These are phyloP conservation scores for Trichophyton benhamiae DNA, from an alignment of 2,329 filamentous ascomycete species.

Conservation along the genomic window DNA sequence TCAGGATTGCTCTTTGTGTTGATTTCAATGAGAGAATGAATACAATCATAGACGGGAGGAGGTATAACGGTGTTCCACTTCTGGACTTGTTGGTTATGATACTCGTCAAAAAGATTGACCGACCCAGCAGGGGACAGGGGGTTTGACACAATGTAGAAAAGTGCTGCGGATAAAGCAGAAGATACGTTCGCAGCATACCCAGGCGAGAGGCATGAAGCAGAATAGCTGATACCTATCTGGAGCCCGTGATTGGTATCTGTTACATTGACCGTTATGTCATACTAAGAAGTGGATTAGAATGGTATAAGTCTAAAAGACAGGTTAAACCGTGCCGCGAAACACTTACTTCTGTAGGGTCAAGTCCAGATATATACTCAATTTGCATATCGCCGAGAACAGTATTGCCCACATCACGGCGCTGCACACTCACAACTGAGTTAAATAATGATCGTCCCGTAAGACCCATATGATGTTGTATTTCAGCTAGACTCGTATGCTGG, in stretches of 20 bases:
- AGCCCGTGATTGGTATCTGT: background rate
- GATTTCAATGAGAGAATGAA: background rate
- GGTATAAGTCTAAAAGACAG: background rate
- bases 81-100: constrained; percentile 12
- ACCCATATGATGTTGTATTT: constrained; percentile 35
- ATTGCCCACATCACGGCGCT: background rate
- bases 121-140: too few relatives aligned
- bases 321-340: background rate
- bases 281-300: background rate
- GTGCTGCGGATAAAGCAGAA: background rate
- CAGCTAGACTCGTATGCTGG: constrained; percentile 19
- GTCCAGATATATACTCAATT: background rate
- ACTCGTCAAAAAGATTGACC: background rate
- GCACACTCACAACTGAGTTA: constrained; percentile 24
- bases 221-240: background rate
- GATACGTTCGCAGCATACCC: background rate
- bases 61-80: constrained; percentile 16
- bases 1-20: constrained; percentile 2
- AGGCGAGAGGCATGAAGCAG: background rate
- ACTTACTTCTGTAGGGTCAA: constrained; percentile 1
- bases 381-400: background rate
- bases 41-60: constrained; percentile 2
- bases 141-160: background rate
- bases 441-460: constrained; percentile 29
- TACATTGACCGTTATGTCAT: background rate